Base-by-base conservation (phyloP, 139 green algal species). In the Chlamydomonas sp. region DNA sequence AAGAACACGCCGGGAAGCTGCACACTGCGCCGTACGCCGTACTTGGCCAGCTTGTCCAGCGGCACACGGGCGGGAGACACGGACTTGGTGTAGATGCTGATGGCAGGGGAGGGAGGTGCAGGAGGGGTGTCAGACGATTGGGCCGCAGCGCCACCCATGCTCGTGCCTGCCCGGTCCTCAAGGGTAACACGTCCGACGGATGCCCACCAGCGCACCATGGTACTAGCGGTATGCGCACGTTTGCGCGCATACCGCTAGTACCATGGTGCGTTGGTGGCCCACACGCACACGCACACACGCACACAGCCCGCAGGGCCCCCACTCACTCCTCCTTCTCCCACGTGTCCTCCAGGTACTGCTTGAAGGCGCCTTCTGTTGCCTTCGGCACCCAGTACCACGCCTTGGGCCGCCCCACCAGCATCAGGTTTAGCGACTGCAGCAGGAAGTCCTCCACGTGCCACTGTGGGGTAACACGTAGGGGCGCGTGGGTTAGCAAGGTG, bases 401-500 rank as follows among this genome's bases (percentile, higher is more conserved):
- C 72, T 88, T 88, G 72, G 83, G 83, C 49, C 83, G 73, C 18
- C 83, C 83, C 63, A 81, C 74, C 60, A 72, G 3, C 83, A 88
- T 81, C 49, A 88, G 72, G 83, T 88, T 88, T 31, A 88, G 81
- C 62, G 83, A 88, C 83, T 88, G 83, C 73, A 88, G 83, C 73
- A 88, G 72, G 16, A 88, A 88, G 83, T 88, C 83, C 63, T 88
- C 83, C 62, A 88, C 83, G 31, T 88, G 83, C 83, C 83, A 88
- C 83, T 88, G 83, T 17, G 80, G 9, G 58, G 1, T 49, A 49
- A 0, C 31, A 49, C 0, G 0, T 0, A 49, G 31, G 31, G 31
- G 31, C 31, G 0, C 0, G 31, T 49, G 31, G 31, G 31, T 49
- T 49, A 49, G 31, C 31, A 49, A 49, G 31, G 31, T 49, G 31